phyloP scores from a whole-genome alignment of 192 early-diverging fungal species.

The Linnemannia elongata region DNA sequence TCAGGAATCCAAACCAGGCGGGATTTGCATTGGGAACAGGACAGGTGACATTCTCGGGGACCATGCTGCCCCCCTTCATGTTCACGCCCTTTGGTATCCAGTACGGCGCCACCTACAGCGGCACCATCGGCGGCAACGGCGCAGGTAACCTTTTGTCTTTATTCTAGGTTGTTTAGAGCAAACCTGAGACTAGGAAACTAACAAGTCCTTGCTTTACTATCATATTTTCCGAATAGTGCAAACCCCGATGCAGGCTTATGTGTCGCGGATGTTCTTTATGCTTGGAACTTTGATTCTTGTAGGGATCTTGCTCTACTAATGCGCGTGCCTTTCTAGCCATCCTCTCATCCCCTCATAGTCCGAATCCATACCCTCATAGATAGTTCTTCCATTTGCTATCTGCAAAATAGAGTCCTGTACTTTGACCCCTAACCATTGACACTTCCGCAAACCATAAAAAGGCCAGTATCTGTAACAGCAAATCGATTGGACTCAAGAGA shows the following conservation, averaged over 20 bases:
- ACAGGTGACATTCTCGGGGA: slow-evolving; percentile 70
- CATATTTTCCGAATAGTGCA: slow-evolving; percentile 27
- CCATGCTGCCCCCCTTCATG: slow-evolving; percentile 72
- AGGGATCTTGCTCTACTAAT: slow-evolving; percentile 80
- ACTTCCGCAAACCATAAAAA: too few species aligned
- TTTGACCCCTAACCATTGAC: too few species aligned
- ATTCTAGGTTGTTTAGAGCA: not conserved
- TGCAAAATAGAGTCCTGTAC: too few species aligned
- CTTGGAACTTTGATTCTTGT: slow-evolving; percentile 82
- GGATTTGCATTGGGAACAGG: slow-evolving; percentile 63
- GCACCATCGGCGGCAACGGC: slow-evolving; percentile 41
- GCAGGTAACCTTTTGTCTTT: slow-evolving; percentile 36
- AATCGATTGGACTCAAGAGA: not conserved
- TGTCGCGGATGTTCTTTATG: slow-evolving; percentile 88
- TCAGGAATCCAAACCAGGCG: slow-evolving; percentile 68
- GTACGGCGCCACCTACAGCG: slow-evolving; percentile 73
- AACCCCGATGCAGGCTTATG: slow-evolving; percentile 74
- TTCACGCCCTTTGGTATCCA: slow-evolving; percentile 77
- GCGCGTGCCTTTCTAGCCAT: not conserved
- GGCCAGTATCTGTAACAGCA: not conserved
- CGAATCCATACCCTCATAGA: not conserved
- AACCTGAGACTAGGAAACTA: not conserved
- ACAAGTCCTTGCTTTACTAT: not conserved
- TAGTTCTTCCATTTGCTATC: too few species aligned
- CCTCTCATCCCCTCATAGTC: not conserved